phyloP scores from a whole-genome alignment of 2,329 filamentous ascomycete genomes.

The Blumeriella jaapii region DNA sequence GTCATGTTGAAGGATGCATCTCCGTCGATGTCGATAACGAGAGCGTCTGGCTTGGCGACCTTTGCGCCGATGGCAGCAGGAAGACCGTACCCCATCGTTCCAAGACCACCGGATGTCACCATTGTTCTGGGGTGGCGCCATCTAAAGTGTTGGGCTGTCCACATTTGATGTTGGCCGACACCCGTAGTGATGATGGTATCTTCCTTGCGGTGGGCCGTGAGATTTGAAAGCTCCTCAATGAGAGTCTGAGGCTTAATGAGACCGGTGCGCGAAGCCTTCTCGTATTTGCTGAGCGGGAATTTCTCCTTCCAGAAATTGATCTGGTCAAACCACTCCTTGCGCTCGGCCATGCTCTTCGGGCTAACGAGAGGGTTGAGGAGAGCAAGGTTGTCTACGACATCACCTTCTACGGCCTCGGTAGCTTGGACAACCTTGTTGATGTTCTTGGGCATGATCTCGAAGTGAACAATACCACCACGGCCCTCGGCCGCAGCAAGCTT shows the following conservation, averaged over 20 bases:
- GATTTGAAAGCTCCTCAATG: slow-evolving; percentile 78
- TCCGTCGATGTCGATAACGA: slow-evolving; percentile 88
- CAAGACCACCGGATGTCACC: slow-evolving; percentile 92
- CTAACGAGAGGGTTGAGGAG: slow-evolving; percentile 64
- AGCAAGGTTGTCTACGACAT: slow-evolving; percentile 69
- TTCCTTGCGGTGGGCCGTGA: slow-evolving; percentile 71
- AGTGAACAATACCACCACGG: slow-evolving; percentile 90
- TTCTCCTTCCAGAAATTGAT: slow-evolving; percentile 85
- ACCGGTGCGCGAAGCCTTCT: slow-evolving; percentile 62
- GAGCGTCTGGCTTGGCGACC: slow-evolving; percentile 52
- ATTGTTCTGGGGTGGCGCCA: slow-evolving; percentile 87
- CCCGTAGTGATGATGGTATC: slow-evolving; percentile 83
- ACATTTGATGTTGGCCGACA: slow-evolving; percentile 98
- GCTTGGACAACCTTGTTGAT: slow-evolving; percentile 99
- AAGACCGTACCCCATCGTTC: slow-evolving; percentile 92
- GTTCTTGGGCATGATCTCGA: slow-evolving; percentile 99
- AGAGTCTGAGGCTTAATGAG: slow-evolving; percentile 90
- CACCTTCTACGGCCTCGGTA: slow-evolving; percentile 88
- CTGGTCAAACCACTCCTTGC: slow-evolving; percentile 79
- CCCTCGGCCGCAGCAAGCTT: slow-evolving; percentile 74
- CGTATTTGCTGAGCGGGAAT: slow-evolving; percentile 76
- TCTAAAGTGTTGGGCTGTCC: slow-evolving; percentile 91
- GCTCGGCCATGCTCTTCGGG: slow-evolving; percentile 46
- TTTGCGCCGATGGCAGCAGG: slow-evolving; percentile 93
- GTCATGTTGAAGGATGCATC: slow-evolving; percentile 99